These are phyloP conservation scores for Candida corydali DNA, from an alignment of 805 yeast genomes.

Conservation along the genomic window DNA sequence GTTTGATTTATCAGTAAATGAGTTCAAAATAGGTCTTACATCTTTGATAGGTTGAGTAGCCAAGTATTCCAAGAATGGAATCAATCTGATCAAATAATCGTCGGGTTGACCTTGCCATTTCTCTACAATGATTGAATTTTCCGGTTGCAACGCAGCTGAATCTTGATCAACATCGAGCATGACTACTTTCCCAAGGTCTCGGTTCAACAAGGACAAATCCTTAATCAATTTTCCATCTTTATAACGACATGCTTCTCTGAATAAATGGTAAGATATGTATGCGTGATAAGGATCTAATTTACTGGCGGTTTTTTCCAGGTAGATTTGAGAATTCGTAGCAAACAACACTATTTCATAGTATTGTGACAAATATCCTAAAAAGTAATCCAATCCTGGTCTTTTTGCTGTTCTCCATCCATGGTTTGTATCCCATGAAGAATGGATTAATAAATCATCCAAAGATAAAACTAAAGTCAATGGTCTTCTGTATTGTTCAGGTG, in stretches of 20 bases:
- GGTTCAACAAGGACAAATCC: conserved; percentile 84
- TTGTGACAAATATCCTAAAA: conserved; percentile 88
- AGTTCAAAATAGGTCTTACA: conserved; percentile 79
- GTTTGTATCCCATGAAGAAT: conserved; percentile 87
- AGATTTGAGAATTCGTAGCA: conserved; percentile 79
- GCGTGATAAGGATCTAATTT: conserved; percentile 94
- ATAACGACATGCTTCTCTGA: conserved; percentile 86
- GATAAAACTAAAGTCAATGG: conserved; percentile 87
- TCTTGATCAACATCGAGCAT: conserved; percentile 75
- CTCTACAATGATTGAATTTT: conserved; percentile 81
- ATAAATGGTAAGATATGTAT: conserved; percentile 78
- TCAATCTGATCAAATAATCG: conserved; percentile 72
- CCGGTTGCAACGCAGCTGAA: conserved; percentile 79
- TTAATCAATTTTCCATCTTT: conserved; percentile 86
- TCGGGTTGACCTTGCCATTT: conserved; percentile 87
- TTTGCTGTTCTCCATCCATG: conserved; percentile 98
- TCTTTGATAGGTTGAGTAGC: conserved; percentile 86
- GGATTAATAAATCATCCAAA: conserved; percentile 85
- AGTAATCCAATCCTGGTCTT: conserved; percentile 97
- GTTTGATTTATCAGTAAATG: conserved; percentile 62
- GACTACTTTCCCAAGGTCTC: conserved; percentile 80
- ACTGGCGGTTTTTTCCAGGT: conserved; percentile 76
- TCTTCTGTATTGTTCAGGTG: conserved; percentile 85
- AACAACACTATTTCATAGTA: conserved; percentile 94
- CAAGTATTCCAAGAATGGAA: conserved; percentile 90